Base-by-base conservation (phyloP, 2,329 filamentous ascomycete genomes). In the Fusarium pininemorale region DNA sequence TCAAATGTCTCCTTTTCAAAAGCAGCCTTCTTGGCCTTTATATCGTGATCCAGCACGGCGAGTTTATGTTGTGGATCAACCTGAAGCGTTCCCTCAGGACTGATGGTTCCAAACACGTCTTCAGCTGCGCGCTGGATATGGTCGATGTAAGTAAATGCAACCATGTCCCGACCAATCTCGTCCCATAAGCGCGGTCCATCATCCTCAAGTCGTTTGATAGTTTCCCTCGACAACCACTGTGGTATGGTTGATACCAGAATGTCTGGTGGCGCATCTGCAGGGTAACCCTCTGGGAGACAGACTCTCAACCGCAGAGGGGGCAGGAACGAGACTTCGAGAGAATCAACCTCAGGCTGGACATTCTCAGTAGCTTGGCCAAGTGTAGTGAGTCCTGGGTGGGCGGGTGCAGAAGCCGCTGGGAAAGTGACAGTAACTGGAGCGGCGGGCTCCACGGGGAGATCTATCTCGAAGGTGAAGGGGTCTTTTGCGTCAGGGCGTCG, bases 1-100 rank as follows among this genome's bases (percentile, higher is more conserved):
- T 95, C 91, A 79, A 96, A 98, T 0, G 94, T 97, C 76, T 92
- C 93, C 74, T 90, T 90, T 69, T 96, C 92, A 80, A 98, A 98
- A 1, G 91, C 90, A 28, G 90, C 89, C 62, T 90, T 89, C 79
- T 92, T 93, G 12, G 93, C 91, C 70, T 91, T 91, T 66, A 90
- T 91, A 78, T 98, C 93, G 77, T 93, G 94, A 74, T 95, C 93
- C 48, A 98, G 82, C 20, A 98, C 86, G 10, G 91, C 88, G 24
- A 94, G 89, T 82, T 94, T 93, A 78, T 90, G 86, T 66, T 87
- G 85, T 5, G 87, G 83, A 10, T 86, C 82, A 18, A 92, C 84
- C 70, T 87, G 82, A 38, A 92, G 82, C 24, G 82, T 83, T 10
- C 87, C 87, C 7, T 84, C 81, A 4, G 81, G 76, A 42, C 85